These are phyloP conservation scores for Pleoardoris graminearum DNA, from an alignment of 2,329 filamentous ascomycete species.

Conservation along the genomic window DNA sequence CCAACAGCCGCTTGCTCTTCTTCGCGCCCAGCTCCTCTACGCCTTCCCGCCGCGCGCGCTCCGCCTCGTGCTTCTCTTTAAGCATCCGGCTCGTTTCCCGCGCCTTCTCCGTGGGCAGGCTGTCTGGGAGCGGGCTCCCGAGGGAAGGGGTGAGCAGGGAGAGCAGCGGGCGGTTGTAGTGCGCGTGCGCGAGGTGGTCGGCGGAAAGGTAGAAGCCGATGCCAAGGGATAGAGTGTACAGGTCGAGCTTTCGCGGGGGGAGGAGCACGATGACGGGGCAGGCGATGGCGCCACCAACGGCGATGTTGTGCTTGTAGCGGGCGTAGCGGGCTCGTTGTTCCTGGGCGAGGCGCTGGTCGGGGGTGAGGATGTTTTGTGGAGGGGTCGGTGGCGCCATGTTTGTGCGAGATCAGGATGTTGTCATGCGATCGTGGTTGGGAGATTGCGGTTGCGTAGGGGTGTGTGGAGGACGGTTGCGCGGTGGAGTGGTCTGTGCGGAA, in stretches of 20 bases:
- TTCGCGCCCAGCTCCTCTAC: slow-evolving; percentile 34
- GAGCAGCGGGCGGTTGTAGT: slow-evolving; percentile 45
- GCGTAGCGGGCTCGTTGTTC: slow-evolving; percentile 37
- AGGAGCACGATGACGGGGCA: slow-evolving; percentile 60
- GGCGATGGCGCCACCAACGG: slow-evolving; percentile 54
- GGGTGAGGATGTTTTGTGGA: slow-evolving; percentile 33
- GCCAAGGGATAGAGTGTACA: slow-evolving; percentile 61
- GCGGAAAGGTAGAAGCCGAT: slow-evolving; percentile 54
- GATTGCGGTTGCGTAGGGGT: neutral
- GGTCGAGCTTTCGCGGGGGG: slow-evolving; percentile 65
- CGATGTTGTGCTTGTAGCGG: slow-evolving; percentile 48
- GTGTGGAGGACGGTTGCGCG: neutral
- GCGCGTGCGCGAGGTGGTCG: slow-evolving; percentile 52
- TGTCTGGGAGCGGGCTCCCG: slow-evolving; percentile 9
- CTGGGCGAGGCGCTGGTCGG: slow-evolving; percentile 40
- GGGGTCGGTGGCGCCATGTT: slow-evolving; percentile 24
- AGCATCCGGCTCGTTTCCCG: slow-evolving; percentile 38
- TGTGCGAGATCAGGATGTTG: slow-evolving; percentile 25
- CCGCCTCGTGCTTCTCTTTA: slow-evolving; percentile 44
- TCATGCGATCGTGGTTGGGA: neutral
- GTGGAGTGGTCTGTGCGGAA: neutral
- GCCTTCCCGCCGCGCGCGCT: slow-evolving; percentile 34
- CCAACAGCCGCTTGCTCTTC: slow-evolving; percentile 31
- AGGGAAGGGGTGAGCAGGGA: slow-evolving; percentile 19
- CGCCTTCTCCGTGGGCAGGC: slow-evolving; percentile 45